Evolutionary conservation across 495 filamentous ascomycete species (phyloP).

Genomic region (Penicillium cataractarum): DNA sequence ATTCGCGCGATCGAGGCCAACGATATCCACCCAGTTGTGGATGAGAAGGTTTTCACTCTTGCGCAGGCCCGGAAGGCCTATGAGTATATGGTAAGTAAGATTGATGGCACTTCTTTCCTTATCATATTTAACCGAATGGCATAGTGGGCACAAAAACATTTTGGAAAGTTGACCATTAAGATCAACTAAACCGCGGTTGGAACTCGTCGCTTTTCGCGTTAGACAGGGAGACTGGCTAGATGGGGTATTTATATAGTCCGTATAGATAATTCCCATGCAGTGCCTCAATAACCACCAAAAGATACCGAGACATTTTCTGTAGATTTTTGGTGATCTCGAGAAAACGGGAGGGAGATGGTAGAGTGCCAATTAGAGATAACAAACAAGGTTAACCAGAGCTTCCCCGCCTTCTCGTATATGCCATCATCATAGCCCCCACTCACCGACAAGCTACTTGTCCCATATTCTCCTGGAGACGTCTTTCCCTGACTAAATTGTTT

Average conservation of each 20-base stretch:
- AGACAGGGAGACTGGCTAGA: neutral
- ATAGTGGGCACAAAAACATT: conserved; percentile 74
- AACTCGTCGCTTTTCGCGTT: neutral
- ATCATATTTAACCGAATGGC: conserved; percentile 22
- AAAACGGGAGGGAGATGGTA: no score
- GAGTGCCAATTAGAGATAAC: neutral
- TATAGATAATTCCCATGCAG: neutral
- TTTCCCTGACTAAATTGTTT: neutral
- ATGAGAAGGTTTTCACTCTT: conserved; percentile 62
- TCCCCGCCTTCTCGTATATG: neutral
- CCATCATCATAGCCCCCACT: neutral
- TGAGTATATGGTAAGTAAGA: conserved; percentile 48
- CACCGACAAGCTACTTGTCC: neutral
- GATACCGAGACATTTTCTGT: neutral
- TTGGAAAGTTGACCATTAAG: conserved; percentile 73
- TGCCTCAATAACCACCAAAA: neutral
- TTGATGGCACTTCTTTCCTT: no score
- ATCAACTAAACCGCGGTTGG: conserved; percentile 50
- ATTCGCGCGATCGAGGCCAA: conserved; percentile 63
- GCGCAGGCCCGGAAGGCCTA: conserved; percentile 58
- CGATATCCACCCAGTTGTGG: conserved; percentile 68
- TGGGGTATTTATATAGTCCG: neutral
- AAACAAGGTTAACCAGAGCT: neutral
- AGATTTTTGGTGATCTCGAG: no score
- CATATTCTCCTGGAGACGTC: neutral